Percentiles rank a stretch among this genome's conserved stretches.
phyloP scores from a whole-genome alignment of 495 filamentous ascomycete species.

The Aspergillus campestris region DNA sequence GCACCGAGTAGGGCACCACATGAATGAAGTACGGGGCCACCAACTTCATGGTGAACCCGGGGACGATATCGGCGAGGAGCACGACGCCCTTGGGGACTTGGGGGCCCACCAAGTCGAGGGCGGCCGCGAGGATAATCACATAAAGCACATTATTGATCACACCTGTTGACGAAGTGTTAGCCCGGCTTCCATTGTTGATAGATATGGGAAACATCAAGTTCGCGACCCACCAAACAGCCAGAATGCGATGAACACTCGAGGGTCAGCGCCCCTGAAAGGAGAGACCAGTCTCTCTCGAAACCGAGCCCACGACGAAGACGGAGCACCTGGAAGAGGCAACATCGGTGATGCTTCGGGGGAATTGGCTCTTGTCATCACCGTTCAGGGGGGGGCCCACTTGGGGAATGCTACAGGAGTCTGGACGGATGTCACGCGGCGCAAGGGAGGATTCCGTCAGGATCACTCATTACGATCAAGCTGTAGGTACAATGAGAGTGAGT shows the following conservation, averaged over 20 bases:
- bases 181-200: background rate
- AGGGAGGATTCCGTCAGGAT: too few relatives aligned
- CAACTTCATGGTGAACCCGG: slow-evolving; percentile 81
- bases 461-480: too few relatives aligned
- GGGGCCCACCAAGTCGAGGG: slow-evolving; percentile 87
- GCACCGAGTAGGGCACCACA: slow-evolving; percentile 64
- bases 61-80: slow-evolving; percentile 85
- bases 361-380: slow-evolving; percentile 13
- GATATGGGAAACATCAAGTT: background rate
- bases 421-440: too few relatives aligned
- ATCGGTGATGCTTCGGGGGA: slow-evolving; percentile 24
- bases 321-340: slow-evolving; percentile 63
- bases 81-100: slow-evolving; percentile 80
- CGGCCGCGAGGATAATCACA: slow-evolving; percentile 92
- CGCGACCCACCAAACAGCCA: slow-evolving; percentile 72
- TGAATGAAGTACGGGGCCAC: slow-evolving; percentile 91
- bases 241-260: slow-evolving; percentile 70
- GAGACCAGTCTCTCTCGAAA: slow-evolving; percentile 56
- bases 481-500: too few relatives aligned
- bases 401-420: too few relatives aligned
- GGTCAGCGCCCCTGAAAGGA: slow-evolving; percentile 60
- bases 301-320: slow-evolving; percentile 64
- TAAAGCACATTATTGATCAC: slow-evolving; percentile 98
- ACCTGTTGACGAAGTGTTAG: slow-evolving; percentile 39
- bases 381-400: too few relatives aligned